Evolutionary conservation across 495 filamentous ascomycete genomes (phyloP), one percentile per base, ranked within the genome.

Genomic region (Neurospora sp.): DNA sequence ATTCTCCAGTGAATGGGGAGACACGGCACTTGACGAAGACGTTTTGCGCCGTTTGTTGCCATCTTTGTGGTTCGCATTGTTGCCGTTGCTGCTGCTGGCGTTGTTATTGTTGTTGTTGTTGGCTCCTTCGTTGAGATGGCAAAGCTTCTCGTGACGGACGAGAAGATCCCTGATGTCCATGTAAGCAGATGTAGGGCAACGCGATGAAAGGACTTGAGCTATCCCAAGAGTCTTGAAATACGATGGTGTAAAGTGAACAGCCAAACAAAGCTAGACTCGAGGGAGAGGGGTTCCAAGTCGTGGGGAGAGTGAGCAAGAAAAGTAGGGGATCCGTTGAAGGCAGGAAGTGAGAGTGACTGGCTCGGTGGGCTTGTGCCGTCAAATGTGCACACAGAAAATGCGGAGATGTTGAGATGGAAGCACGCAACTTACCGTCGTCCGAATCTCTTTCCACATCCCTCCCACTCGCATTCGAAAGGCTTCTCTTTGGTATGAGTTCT

Each of bases 121-220:
- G 27, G 53, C 53, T 8, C 82, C 84, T 77, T 91, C 89, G 77
- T 88, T 87, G 75, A 89, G 87, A 81, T 92, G 90, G 75, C 91
- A 89, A 81, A 91, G 86, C 82, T 90, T 90, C 81, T 91, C 88
- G 85, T 92, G 90, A 77, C 90, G 88, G 77, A 90, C 88, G 78
- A 92, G 85, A 61, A 91, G 86, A 80, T 92, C 90, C 78, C 90
- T 91, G 81, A 88, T 86, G 82, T 85, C 81, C 84, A 85, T 83
- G 80, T 83, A 85, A 86, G 81, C 81, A 80, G 84, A 75, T 76
- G 78, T 76, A 76, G 35, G 40, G 22, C n/a, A 31, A 47, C n/a
- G 59, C 27, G n/a, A 35, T 69, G 65, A 39, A 65, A 69, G 69
- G 9, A 70, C 42, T 68, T 38, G 40, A 10, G 39, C 27, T 72